phyloP scores from a whole-genome alignment of 2,329 filamentous ascomycete species.

The Talaromyces sp. region DNA sequence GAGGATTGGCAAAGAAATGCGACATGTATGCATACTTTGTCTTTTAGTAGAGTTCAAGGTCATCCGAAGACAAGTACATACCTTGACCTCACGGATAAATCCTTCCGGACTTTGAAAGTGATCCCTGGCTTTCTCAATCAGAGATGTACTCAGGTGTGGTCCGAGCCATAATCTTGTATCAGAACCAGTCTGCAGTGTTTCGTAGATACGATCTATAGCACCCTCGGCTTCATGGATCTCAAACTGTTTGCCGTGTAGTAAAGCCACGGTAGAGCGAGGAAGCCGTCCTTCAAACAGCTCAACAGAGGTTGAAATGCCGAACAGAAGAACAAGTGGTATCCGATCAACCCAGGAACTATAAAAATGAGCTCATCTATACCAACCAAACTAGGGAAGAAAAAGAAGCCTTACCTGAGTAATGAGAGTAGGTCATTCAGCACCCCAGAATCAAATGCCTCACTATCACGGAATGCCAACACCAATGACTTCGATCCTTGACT shows the following conservation, averaged over 20 bases:
- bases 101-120: constrained; percentile 60
- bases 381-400: background rate
- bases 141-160: constrained; percentile 50
- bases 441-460: constrained; percentile 48
- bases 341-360: constrained; percentile 60
- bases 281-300: constrained; percentile 61
- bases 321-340: constrained; percentile 59
- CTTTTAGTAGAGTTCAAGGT: background rate
- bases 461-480: constrained; percentile 47
- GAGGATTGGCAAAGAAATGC: constrained; percentile 61
- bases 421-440: constrained; percentile 48
- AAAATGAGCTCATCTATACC: background rate
- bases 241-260: constrained; percentile 56
- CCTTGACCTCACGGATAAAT: constrained; percentile 54
- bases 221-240: constrained; percentile 52
- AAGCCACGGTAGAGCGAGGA: constrained; percentile 52
- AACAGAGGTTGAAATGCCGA: constrained; percentile 63
- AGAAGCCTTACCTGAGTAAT: constrained; percentile 45
- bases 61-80: constrained; percentile 25
- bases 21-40: constrained; percentile 61
- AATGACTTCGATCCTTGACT: constrained; percentile 39
- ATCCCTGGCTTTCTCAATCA: constrained; percentile 58
- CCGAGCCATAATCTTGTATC: constrained; percentile 53
- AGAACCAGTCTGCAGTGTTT: constrained; percentile 36
- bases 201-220: constrained; percentile 44